phyloP scores from a whole-genome alignment of 306 rosid species.

The Cicer cuneatum region DNA sequence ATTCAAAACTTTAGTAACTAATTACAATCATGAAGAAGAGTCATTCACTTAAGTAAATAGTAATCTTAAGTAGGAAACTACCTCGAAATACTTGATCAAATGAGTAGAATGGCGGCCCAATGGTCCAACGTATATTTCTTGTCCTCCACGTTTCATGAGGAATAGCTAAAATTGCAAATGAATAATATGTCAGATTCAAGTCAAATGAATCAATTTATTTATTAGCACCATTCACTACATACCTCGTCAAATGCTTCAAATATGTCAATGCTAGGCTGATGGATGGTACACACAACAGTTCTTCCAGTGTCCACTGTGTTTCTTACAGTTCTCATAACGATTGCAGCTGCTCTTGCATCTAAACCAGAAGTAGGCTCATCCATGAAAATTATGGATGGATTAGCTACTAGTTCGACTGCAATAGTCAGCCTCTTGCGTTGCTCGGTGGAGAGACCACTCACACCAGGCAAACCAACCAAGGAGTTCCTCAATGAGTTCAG shows the following conservation, averaged over 20 bases:
- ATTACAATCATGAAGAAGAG: not conserved
- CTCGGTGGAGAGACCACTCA: constrained; percentile 84
- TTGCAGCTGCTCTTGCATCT: constrained; percentile 92
- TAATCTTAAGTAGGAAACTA: constrained; percentile 16
- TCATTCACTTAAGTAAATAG: not conserved
- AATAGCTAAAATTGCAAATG: constrained; percentile 26
- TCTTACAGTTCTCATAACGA: constrained; percentile 92
- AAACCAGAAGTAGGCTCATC: constrained; percentile 95
- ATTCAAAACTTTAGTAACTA: not conserved
- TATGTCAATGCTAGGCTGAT: constrained; percentile 93
- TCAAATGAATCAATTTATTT: not conserved
- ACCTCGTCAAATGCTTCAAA: constrained; percentile 85
- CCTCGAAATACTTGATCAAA: constrained; percentile 65
- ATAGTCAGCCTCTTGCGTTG: constrained; percentile 89
- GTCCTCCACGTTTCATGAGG: constrained; percentile 78
- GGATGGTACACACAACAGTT: constrained; percentile 92
- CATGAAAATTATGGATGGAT: constrained; percentile 92
- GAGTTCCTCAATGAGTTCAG: constrained; percentile 66
- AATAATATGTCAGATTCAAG: constrained; percentile 9
- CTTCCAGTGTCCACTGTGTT: no score
- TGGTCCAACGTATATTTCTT: constrained; percentile 76
- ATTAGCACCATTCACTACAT: not conserved
- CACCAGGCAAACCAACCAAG: constrained; percentile 88
- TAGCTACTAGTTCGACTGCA: constrained; percentile 91
- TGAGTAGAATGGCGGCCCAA: constrained; percentile 68